Evolutionary conservation across 495 filamentous ascomycete genomes (phyloP).

Genomic region (Tirmania nivea): DNA sequence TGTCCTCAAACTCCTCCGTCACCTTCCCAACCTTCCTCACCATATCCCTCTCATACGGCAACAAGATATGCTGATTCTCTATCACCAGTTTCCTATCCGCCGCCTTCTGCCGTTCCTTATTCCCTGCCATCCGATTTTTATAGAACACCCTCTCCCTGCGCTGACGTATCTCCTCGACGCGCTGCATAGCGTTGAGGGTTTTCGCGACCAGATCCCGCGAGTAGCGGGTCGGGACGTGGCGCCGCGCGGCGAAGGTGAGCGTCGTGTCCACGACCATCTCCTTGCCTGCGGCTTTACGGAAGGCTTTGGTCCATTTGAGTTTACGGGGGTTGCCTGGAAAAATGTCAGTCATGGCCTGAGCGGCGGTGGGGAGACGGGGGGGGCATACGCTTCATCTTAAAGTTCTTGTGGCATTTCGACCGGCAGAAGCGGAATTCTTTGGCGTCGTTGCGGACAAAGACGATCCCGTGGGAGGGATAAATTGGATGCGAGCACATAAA

Average conservation of each 20-base stretch:
- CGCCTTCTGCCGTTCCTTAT: conserved; percentile 55
- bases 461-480: conserved; percentile 81
- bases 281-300: conserved; percentile 57
- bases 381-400: conserved; percentile 87
- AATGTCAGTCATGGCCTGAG: background rate
- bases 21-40: conserved; percentile 25
- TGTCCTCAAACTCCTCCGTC: conserved; percentile 33
- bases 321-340: conserved; percentile 33
- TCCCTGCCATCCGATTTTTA: conserved; percentile 76
- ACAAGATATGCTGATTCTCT: conserved; percentile 74
- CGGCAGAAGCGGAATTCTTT: conserved; percentile 52
- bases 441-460: conserved; percentile 55
- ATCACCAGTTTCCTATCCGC: conserved; percentile 69
- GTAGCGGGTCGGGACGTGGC: conserved; percentile 90
- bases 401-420: conserved; percentile 89
- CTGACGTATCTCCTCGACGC: conserved; percentile 65
- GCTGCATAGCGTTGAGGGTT: conserved; percentile 78
- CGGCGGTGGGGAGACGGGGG: background rate
- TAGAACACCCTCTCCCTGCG: conserved; percentile 76
- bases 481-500: conserved; percentile 73
- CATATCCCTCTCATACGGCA: conserved; percentile 35
- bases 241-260: conserved; percentile 71
- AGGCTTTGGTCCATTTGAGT: conserved; percentile 74
- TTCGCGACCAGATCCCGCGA: conserved; percentile 69
- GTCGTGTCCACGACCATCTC: conserved; percentile 92